Evolutionary conservation across 805 yeast genomes (phyloP).

Genomic region (Teunomyces lycoperdinae): DNA sequence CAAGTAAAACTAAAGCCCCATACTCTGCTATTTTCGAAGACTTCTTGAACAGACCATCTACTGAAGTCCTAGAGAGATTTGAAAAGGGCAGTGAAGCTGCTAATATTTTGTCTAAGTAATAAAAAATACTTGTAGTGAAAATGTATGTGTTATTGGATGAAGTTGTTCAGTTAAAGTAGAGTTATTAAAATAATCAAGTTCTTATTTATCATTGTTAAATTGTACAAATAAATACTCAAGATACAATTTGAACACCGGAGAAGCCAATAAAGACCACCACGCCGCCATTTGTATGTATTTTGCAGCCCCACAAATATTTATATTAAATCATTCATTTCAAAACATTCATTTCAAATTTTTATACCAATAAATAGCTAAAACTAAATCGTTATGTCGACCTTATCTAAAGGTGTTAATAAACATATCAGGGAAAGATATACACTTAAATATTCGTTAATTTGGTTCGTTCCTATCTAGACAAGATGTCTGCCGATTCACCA

Average conservation of each 20-base stretch:
- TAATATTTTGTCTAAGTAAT: conserved; percentile 25
- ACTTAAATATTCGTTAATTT: background rate
- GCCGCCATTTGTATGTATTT: too few relatives aligned
- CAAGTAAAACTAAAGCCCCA: conserved; percentile 38
- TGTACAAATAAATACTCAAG: too few relatives aligned
- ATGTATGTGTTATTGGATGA: background rate
- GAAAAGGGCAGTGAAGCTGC: conserved; percentile 37
- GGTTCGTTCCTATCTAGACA: conserved; percentile 9
- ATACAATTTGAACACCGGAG: too few relatives aligned
- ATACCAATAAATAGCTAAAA: background rate
- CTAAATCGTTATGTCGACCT: background rate
- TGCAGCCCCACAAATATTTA: too few relatives aligned
- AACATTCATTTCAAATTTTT: background rate
- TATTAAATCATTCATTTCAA: background rate
- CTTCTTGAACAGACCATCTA: conserved; percentile 39
- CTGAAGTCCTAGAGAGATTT: conserved; percentile 36
- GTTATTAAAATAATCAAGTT: too few relatives aligned
- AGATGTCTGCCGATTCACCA: conserved; percentile 26
- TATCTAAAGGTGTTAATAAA: background rate
- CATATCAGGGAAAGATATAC: background rate
- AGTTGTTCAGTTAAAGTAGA: background rate
- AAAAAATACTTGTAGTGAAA: background rate
- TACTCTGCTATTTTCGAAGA: conserved; percentile 36
- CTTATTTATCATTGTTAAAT: too few relatives aligned
- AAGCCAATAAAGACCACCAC: too few relatives aligned